Evolutionary conservation across 106 monocot species (phyloP), one percentile per base, ranked within the genome.

Genomic region (Dioscorea zingiberensis): DNA sequence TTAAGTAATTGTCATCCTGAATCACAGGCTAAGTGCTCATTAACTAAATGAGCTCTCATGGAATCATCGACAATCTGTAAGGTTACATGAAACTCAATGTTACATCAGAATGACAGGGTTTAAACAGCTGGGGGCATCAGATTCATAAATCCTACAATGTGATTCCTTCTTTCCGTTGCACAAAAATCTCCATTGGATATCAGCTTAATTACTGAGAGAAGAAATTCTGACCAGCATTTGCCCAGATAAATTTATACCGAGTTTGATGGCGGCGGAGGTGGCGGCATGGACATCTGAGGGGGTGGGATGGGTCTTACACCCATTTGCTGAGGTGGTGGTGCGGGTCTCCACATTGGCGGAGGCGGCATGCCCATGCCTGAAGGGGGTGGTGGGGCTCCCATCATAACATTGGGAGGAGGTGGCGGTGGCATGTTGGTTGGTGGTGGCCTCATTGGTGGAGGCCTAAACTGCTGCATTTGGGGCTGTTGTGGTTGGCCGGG

Each of bases 211-310:
- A 38, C 38, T 10, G 9, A 6, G 1, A 10, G 38, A 6, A 38
- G 38, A 38, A 38, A 38, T 38, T 10, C 10, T 6, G 51, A 16
- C 7, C 51, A 19, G 3, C 8, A 51, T 18, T 3, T 18, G 4
- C 51, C 51, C 21, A 21, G 56, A 56, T 23, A 10, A 56, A 56
- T 21, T 60, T 60, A 60, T 60, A 25, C 29, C 7, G 60, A 24
- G 28, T 60, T 60, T 29, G 28, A 1, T 15, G 60, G 60, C 4
- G 60, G 68, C 11, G 66, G 66, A n/a, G 62, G 62, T 0, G 62
- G 75, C 18, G 71, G 79, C 71, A 80, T 76, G 15, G 76, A 77
- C 85, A 84, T 77, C 0, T 63, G 90, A 4, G 85, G 83, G 21
- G 73, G 85, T 14, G 78, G 85, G 71, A 75, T 64, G 3, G 64